Conservation (phyloP, 495 filamentous ascomycete genomes). For the Podospora australis region DNA sequence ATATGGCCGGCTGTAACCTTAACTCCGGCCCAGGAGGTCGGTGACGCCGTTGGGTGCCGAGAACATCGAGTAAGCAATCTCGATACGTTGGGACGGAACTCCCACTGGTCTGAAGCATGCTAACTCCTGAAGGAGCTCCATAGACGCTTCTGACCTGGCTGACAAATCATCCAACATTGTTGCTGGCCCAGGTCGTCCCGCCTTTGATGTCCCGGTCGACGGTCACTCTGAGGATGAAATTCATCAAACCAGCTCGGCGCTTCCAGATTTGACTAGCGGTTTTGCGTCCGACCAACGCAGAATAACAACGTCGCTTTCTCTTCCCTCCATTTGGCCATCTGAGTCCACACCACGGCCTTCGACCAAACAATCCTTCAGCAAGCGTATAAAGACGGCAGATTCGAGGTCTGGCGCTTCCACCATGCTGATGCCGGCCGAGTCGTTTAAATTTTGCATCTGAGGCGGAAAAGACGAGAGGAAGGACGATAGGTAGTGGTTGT, state of each 20-base stretch:
- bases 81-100: no score
- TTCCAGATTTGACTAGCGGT: slow-evolving; percentile 60
- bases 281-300: slow-evolving; percentile 80
- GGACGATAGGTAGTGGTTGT: slow-evolving; percentile 70
- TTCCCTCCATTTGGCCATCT: slow-evolving; percentile 53
- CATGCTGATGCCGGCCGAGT: slow-evolving; percentile 87
- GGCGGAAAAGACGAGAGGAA: slow-evolving; percentile 79
- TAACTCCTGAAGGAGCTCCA: no score
- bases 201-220: no score
- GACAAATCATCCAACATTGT: no score
- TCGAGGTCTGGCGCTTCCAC: slow-evolving; percentile 78
- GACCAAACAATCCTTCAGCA: slow-evolving; percentile 54
- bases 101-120: no score
- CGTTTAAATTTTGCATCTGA: slow-evolving; percentile 72
- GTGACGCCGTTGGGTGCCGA: no score
- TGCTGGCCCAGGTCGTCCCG: no score
- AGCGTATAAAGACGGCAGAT: slow-evolving; percentile 75
- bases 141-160: no score
- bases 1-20: no score
- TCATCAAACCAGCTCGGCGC: slow-evolving; percentile 78
- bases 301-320: slow-evolving; percentile 79
- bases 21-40: no score
- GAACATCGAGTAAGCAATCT: no score
- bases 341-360: slow-evolving; percentile 52
- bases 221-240: no score